Evolutionary conservation across 306 rosid species (phyloP).

Genomic region (Cucurbita pepo): DNA sequence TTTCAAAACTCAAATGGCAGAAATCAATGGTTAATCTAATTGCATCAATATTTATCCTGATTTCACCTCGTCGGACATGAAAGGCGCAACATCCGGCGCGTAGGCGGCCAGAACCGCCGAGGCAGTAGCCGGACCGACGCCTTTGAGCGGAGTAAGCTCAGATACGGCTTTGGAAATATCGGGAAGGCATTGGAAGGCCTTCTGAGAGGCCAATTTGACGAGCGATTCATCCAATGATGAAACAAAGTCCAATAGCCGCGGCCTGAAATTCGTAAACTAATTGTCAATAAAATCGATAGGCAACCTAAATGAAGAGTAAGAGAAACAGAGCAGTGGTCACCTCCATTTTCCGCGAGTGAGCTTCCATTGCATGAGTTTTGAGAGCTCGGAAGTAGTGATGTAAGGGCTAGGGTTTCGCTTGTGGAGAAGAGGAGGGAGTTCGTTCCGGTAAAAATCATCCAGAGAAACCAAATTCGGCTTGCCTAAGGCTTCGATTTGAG

Average conservation of each 20-base stretch:
- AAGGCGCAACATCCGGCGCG: constrained; percentile 58
- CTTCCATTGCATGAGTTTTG: constrained; percentile 81
- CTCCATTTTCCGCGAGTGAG: constrained; percentile 92
- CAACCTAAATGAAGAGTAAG: not conserved
- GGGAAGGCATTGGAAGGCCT: constrained; percentile 55
- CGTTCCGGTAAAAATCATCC: constrained; percentile 43
- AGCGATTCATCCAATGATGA: constrained; percentile 43
- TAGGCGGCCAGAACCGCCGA: constrained; percentile 69
- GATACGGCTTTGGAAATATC: constrained; percentile 50
- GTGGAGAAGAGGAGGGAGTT: constrained; percentile 50
- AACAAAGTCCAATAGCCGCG: constrained; percentile 74
- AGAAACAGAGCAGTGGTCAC: constrained; percentile 5
- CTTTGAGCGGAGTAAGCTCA: constrained; percentile 64
- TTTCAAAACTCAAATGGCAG: not conserved
- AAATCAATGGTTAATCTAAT: not conserved
- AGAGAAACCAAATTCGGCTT: constrained; percentile 49
- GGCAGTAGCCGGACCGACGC: constrained; percentile 86
- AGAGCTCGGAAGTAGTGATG: constrained; percentile 55
- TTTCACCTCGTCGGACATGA: constrained; percentile 86
- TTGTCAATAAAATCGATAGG: not conserved
- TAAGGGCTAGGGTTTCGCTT: constrained; percentile 75
- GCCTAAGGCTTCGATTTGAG: constrained; percentile 33
- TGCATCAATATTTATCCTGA: not conserved
- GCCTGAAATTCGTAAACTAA: constrained; percentile 27
- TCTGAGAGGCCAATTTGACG: constrained; percentile 46